phyloP scores from a whole-genome alignment of 495 filamentous ascomycete species.

The Geopyxis carbonaria region DNA sequence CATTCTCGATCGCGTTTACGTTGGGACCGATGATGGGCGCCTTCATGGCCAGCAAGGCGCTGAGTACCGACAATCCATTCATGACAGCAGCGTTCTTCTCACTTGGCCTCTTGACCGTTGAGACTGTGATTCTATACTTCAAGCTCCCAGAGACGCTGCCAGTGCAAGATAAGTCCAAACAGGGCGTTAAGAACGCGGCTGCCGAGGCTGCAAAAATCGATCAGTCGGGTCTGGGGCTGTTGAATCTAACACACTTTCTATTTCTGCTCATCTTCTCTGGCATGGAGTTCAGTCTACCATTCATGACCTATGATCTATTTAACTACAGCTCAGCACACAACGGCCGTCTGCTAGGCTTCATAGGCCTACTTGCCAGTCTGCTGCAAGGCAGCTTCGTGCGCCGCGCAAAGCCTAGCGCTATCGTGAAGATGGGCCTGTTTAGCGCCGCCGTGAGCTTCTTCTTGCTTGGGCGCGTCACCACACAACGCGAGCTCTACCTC shows the following conservation, averaged over 20 bases:
- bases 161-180: constrained; percentile 24
- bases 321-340: constrained; percentile 58
- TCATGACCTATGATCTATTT: constrained; percentile 92
- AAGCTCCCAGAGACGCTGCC: constrained; percentile 81
- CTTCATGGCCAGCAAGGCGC: constrained; percentile 52
- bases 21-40: constrained; percentile 87
- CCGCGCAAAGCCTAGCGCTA: constrained; percentile 57
- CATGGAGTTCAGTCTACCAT: constrained; percentile 90
- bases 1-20: constrained; percentile 94
- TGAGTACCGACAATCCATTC: constrained; percentile 72
- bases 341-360: constrained; percentile 76
- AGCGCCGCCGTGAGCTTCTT: constrained; percentile 65
- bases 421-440: constrained; percentile 60
- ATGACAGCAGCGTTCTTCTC: constrained; percentile 76
- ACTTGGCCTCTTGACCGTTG: constrained; percentile 59
- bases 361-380: constrained; percentile 79
- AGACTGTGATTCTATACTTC: constrained; percentile 78
- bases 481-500: constrained; percentile 51
- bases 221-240: constrained; percentile 28
- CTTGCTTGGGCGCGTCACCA: constrained; percentile 50
- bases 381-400: constrained; percentile 77
- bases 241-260: constrained; percentile 71
- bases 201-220: constrained; percentile 15
- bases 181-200: constrained; percentile 12
- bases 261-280: constrained; percentile 96